phyloP scores from a whole-genome alignment of 192 early-diverging fungal genomes.

The Linnemannia exigua region DNA sequence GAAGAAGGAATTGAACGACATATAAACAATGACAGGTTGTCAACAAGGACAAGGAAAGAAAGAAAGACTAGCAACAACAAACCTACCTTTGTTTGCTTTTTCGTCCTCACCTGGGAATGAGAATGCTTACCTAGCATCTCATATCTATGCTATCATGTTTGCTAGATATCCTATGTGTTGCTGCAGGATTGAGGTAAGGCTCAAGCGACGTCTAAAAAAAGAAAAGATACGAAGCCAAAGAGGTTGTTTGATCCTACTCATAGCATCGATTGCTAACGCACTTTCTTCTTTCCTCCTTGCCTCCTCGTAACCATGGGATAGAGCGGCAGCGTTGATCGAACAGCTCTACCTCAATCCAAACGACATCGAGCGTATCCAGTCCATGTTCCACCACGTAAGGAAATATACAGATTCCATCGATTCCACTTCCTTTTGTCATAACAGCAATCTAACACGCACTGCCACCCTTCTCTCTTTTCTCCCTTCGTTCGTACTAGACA shows the following conservation, averaged over 20 bases:
- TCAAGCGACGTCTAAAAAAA: not conserved
- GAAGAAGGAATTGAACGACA: no score
- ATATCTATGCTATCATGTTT: not conserved
- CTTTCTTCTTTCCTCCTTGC: not conserved
- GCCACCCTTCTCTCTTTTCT: not conserved
- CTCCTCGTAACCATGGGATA: not conserved
- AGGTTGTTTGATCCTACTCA: no score
- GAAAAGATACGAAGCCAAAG: no score
- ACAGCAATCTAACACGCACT: not conserved
- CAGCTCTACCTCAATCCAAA: conserved; percentile 26
- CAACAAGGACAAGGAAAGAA: not conserved
- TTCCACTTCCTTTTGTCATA: not conserved
- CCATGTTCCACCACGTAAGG: conserved; percentile 41
- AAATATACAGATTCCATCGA: not conserved
- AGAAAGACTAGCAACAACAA: not conserved
- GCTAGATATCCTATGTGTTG: conserved; percentile 28
- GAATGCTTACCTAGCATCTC: not conserved
- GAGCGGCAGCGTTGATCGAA: conserved; percentile 29
- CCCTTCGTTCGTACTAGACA: conserved; percentile 1
- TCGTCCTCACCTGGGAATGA: no score
- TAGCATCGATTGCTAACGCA: not conserved
- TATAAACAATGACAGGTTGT: no score
- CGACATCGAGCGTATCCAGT: conserved; percentile 33
- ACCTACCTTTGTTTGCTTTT: no score
- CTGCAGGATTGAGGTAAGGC: conserved; percentile 23